These are phyloP conservation scores for Lichenothelia convexa DNA, from an alignment of 495 filamentous ascomycete species.

Conservation along the genomic window DNA sequence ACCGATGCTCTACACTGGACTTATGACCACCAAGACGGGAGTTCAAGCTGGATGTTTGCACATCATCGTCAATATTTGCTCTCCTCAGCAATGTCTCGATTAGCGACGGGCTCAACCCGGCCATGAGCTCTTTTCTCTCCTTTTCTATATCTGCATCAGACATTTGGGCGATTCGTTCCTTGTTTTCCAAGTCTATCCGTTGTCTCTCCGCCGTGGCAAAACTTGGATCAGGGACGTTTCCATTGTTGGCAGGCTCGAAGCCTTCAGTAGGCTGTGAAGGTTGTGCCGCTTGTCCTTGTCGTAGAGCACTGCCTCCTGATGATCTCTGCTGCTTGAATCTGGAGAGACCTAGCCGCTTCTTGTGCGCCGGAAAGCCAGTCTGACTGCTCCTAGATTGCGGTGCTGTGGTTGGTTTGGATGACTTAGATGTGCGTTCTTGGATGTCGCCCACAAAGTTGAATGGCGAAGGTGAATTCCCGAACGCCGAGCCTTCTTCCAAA, in stretches of 20 bases:
- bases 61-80: constrained; percentile 56
- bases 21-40: not conserved
- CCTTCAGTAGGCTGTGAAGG: not conserved
- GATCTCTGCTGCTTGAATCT: constrained; percentile 58
- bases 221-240: not conserved
- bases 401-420: constrained; percentile 41
- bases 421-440: constrained; percentile 43
- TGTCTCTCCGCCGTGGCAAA: constrained; percentile 38
- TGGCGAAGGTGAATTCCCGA: constrained; percentile 6
- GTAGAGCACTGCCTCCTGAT: constrained; percentile 7
- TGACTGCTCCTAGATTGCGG: constrained; percentile 37
- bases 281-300: not conserved
- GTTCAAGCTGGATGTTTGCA: not conserved
- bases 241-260: not conserved
- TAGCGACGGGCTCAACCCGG: constrained; percentile 45
- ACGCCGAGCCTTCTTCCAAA: not conserved
- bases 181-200: constrained; percentile 68
- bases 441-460: constrained; percentile 51
- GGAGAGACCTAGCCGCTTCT: constrained; percentile 51
- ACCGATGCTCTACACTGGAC: too few species aligned
- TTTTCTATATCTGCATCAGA: constrained; percentile 59
- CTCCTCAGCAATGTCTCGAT: constrained; percentile 60
- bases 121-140: constrained; percentile 57
- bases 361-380: constrained; percentile 76
- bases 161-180: constrained; percentile 56